Conservation (phyloP, 345 rosid genomes). For the Aquilaria sinensis region DNA sequence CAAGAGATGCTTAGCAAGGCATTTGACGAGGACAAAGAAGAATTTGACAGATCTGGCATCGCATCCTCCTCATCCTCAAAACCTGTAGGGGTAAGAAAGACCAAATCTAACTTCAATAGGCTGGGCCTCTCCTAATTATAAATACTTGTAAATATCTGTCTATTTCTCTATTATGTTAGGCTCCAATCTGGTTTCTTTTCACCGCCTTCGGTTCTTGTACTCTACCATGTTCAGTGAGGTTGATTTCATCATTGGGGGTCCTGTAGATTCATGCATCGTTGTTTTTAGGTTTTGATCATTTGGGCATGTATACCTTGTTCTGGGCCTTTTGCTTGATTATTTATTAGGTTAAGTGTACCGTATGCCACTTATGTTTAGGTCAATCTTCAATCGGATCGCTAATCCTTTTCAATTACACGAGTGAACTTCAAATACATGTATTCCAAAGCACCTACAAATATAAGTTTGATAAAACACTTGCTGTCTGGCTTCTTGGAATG, state of each 20-base stretch:
- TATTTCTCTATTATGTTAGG: neutral
- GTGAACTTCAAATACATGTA: too few relatives aligned
- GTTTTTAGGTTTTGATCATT: neutral
- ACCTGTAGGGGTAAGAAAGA: slow-evolving; percentile 13
- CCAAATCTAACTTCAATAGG: slow-evolving; percentile 21
- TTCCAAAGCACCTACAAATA: too few relatives aligned
- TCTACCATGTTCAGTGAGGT: neutral
- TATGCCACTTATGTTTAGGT: too few relatives aligned
- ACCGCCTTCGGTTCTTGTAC: neutral
- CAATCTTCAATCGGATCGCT: too few relatives aligned
- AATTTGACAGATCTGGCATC: slow-evolving; percentile 33
- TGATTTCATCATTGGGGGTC: too few relatives aligned
- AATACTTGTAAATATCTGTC: slow-evolving; percentile 2
- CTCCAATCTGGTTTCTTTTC: neutral
- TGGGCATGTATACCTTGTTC: too few relatives aligned
- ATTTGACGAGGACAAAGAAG: slow-evolving; percentile 58
- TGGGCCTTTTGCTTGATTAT: too few relatives aligned
- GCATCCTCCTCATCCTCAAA: slow-evolving; percentile 46
- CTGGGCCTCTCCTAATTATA: slow-evolving; percentile 2
- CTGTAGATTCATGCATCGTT: too few relatives aligned
- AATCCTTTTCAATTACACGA: too few relatives aligned
- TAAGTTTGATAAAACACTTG: too few relatives aligned
- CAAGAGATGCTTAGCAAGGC: slow-evolving; percentile 54
- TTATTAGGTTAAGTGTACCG: too few relatives aligned
- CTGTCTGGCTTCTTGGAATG: too few relatives aligned